Evolutionary conservation across 1,284 basidiomycete species (phyloP), one percentile per base, ranked within the genome.

Genomic region (Boletellus deceptivus): DNA sequence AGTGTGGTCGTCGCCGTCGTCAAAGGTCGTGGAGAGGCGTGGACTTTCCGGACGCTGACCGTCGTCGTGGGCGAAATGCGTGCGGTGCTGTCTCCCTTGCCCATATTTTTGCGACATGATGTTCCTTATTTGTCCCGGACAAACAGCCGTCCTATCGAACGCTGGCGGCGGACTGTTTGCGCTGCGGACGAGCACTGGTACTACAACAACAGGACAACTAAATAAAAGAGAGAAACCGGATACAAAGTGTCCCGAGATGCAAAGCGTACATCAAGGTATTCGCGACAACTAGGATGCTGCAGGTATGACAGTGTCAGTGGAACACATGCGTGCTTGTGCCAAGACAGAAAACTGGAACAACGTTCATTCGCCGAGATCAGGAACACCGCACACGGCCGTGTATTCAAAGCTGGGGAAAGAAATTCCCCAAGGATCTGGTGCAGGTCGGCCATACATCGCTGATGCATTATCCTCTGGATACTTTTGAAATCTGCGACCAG

Each of bases 341-440:
- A 46, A 50, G 31, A 50, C 50, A 18, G 18, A 43, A 45, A 48
- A 33, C 34, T 46, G 16, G 10, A 44, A 36, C 17, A 38, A 14
- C 9, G 27, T 45, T 36, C 34, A 2, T 51, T 14, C 40, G 24
- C 25, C 13, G 8, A 34, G 43, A 36, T 55, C 49, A 59, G 50
- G 17, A 52, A 36, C 43, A 39, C 37, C 48, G 63, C 84, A 87
- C 39, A 53, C 43, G 20, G 55, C 51, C 0, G 56, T 60, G 62
- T 87, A 87, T 47, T 87, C 86, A 58, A 88, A 89, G 50, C 82
- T 78, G 14, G 84, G 80, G 70, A 90, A 90, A 29, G 70, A 69
- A 20, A 68, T 56, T 10, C 83, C 84, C 63, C 77, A 80, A 3
- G 73, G 75, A 67, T 90, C 88, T 1, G 70, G 60, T 0, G 72